Evolutionary conservation across 768 basidiomycete species (phyloP).

Genomic region (Phanerochaete carnosa): DNA sequence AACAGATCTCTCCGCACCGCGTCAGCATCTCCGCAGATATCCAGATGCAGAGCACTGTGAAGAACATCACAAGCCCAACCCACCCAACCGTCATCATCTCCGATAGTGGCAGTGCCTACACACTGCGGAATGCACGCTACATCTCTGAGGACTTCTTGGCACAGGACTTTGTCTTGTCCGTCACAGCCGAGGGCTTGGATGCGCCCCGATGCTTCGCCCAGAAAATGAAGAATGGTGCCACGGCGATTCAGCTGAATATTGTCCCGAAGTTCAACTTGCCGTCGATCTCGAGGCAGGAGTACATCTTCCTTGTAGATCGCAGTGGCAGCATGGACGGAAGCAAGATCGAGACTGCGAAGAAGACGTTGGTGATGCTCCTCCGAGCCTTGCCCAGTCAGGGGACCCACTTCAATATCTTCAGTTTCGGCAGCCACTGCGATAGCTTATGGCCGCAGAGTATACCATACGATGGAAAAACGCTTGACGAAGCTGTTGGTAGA

Average conservation of each 20-base stretch:
- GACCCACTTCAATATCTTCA: conserved; percentile 55
- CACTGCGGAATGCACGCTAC: conserved; percentile 28
- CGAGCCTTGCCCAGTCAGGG: conserved; percentile 41
- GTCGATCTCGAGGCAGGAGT: conserved; percentile 46
- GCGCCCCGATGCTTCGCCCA: conserved; percentile 54
- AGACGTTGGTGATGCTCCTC: conserved; percentile 44
- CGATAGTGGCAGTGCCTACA: conserved; percentile 30
- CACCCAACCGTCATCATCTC: conserved; percentile 33
- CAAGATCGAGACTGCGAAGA: conserved; percentile 45
- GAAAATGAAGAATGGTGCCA: too few species aligned
- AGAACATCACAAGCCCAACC: conserved; percentile 40
- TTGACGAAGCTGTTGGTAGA: conserved; percentile 34
- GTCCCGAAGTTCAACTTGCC: conserved; percentile 49
- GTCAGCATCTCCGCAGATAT: conserved; percentile 42
- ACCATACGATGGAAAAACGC: conserved; percentile 30
- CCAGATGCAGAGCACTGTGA: conserved; percentile 45
- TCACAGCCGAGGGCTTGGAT: conserved; percentile 48
- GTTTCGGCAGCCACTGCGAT: conserved; percentile 37
- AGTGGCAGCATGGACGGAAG: conserved; percentile 47
- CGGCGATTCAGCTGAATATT: conserved; percentile 53
- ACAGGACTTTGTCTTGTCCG: conserved; percentile 48
- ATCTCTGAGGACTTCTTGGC: conserved; percentile 40
- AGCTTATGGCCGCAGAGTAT: conserved; percentile 36
- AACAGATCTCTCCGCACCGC: conserved; percentile 24
- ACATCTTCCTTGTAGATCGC: conserved; percentile 58